Evolutionary conservation across 768 basidiomycete species (phyloP).

Genomic region (Kwoniella pini): DNA sequence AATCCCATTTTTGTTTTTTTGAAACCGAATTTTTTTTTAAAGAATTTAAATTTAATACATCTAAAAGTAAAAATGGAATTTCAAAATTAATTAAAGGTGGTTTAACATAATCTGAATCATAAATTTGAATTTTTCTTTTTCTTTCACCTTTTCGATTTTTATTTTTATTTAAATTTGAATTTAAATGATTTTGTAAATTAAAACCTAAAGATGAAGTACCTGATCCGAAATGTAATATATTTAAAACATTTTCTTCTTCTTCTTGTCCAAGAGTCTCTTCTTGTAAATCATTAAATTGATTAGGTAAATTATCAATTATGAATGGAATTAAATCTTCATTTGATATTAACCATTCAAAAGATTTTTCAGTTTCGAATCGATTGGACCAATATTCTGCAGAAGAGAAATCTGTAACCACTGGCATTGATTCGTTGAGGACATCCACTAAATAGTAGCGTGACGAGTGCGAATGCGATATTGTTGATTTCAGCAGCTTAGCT

Average conservation of each 20-base stretch:
- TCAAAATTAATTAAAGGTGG: background rate
- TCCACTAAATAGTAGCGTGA: no score
- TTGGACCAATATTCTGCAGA: constrained; percentile 37
- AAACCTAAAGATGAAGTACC: constrained; percentile 33
- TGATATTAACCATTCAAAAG: constrained; percentile 41
- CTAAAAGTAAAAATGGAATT: background rate
- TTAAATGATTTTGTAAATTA: background rate
- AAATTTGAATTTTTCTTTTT: constrained; percentile 11
- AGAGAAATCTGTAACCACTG: constrained; percentile 33
- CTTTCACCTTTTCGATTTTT: no score
- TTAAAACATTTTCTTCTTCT: background rate
- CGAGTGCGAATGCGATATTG: no score
- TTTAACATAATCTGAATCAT: constrained; percentile 43
- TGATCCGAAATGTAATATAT: constrained; percentile 45
- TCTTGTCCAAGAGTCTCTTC: background rate
- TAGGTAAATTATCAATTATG: constrained; percentile 16
- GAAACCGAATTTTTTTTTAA: constrained; percentile 13
- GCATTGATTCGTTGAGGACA: background rate
- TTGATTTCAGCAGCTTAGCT: no score
- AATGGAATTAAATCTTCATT: constrained; percentile 22
- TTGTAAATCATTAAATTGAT: background rate
- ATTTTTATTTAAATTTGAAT: background rate
- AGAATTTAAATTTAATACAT: constrained; percentile 8
- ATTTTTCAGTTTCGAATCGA: constrained; percentile 33
- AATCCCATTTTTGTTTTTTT: constrained; percentile 19